phyloP scores from a whole-genome alignment of 225 moss, liverwort and hornwort species.

The Climacium dendroides region DNA sequence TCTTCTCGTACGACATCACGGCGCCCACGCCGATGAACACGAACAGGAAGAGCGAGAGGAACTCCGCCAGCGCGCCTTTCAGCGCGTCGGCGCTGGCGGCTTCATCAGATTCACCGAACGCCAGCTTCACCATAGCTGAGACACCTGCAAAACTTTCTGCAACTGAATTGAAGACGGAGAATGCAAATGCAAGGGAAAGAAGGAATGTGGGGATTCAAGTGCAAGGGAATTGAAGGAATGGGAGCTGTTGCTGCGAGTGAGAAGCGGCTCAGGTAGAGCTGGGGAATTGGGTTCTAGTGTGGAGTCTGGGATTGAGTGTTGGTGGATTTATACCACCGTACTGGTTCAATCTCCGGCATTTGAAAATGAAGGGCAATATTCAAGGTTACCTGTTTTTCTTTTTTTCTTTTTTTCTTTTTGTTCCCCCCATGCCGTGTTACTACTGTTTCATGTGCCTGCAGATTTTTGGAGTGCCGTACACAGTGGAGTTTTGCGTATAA shows the following conservation, averaged over 20 bases:
- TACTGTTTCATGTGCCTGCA: background rate
- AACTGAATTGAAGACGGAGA: background rate
- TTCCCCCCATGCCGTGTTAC: background rate
- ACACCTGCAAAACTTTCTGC: background rate
- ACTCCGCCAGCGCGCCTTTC: conserved; percentile 78
- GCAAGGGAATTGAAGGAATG: background rate
- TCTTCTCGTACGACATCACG: conserved; percentile 54
- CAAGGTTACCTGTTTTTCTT: background rate
- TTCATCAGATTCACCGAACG: conserved; percentile 33
- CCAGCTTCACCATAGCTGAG: conserved; percentile 22
- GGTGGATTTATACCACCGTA: background rate
- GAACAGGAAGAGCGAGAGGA: conserved; percentile 63
- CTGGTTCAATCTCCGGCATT: background rate
- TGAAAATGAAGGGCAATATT: background rate
- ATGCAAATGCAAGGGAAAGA: background rate
- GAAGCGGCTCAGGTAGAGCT: background rate
- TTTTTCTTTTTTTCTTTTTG: background rate
- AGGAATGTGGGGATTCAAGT: background rate
- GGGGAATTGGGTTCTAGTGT: background rate
- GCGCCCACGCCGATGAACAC: conserved; percentile 81
- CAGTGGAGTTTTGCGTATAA: background rate
- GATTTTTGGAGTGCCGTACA: background rate
- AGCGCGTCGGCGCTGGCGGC: conserved; percentile 47
- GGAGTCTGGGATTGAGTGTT: background rate
- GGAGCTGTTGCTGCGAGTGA: background rate